Base-by-base conservation (phyloP, 441 rosid genomes). In the Hypseocharis bilobata region DNA sequence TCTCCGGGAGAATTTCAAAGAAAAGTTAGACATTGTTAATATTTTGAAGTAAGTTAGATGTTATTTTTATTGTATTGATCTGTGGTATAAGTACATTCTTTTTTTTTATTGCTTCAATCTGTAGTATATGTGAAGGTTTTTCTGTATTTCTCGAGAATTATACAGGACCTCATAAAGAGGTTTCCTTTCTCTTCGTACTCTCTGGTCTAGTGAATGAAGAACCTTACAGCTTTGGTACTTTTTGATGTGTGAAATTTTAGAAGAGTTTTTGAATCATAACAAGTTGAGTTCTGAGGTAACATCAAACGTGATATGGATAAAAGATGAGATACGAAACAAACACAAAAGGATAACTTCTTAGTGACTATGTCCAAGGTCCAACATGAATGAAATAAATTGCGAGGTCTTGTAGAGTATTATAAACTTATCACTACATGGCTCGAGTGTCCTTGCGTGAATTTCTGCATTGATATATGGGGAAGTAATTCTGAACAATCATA, bases 1-100 rank as follows among this genome's bases (percentile, higher is more conserved):
- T 75, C 76, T 93, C 81, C 89, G 79, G 75, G 86, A 84, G 74
- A 86, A 86, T 82, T 88, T 91, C 29, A 59, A 74, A 66, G 72
- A 66, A 60, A 55, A 27, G 34, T 28, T 55, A 26, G 84, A 87
- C 72, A 74, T 89, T 40, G 67, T 72, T 52, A 40, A 66, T 65
- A 70, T 87, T 62, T 90, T 93, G 76, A 84, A 84, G 96, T 90
- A 68, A 79, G 86, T 78, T 45, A 23, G 49, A 27, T 38, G 63
- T 25, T n/a, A 42, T 22, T 66, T 27, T 47, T 66, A 49, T 23
- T 58, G 57, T 47, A 67, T 26, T 32, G 57, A 62, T 59, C n/a
- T 62, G 51, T 32, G 26, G 8, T 3, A 28, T 47, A n/a, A n/a
- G n/a, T n/a, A n/a, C n/a, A n/a, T n/a, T n/a, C n/a, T n/a, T n/a